phyloP scores from a whole-genome alignment of 805 yeast species.

The Teunomyces pallodes region DNA sequence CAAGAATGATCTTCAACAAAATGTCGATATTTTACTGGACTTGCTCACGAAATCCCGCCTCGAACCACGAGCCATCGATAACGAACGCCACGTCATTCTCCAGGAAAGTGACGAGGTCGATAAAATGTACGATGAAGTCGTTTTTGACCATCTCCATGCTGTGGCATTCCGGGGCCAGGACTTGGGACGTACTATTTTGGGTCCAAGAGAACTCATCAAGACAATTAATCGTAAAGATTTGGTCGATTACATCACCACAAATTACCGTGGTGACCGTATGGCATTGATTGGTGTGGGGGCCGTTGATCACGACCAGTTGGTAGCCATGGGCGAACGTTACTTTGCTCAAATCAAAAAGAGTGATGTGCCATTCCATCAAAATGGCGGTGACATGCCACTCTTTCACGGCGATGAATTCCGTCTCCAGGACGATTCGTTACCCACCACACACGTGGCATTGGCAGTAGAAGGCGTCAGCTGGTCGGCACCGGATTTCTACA shows the following conservation, averaged over 20 bases:
- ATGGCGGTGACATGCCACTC: conserved; percentile 69
- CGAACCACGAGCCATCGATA: conserved; percentile 82
- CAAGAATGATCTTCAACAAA: conserved; percentile 73
- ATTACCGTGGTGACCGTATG: conserved; percentile 96
- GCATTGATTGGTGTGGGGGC: conserved; percentile 97
- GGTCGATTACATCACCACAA: conserved; percentile 72
- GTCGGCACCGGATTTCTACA: conserved; percentile 93
- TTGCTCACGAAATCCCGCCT: conserved; percentile 82
- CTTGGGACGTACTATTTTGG: conserved; percentile 92
- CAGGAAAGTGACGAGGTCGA: conserved; percentile 98
- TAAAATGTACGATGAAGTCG: conserved; percentile 97
- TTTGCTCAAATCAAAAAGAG: conserved; percentile 67
- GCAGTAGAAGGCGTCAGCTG: conserved; percentile 98
- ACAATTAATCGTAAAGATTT: conserved; percentile 76
- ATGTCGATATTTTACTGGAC: conserved; percentile 86
- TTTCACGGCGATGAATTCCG: conserved; percentile 86
- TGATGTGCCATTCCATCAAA: conserved; percentile 70
- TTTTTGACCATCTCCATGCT: conserved; percentile 93
- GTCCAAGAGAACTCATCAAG: conserved; percentile 86
- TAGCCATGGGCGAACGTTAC: conserved; percentile 66
- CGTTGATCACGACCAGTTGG: conserved; percentile 83
- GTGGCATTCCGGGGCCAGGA: conserved; percentile 89
- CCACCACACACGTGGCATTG: conserved; percentile 86
- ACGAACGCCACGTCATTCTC: conserved; percentile 93
- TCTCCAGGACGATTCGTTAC: conserved; percentile 76